Conservation (phyloP, 208 protist species). For the Herpetomonas muscarum region DNA sequence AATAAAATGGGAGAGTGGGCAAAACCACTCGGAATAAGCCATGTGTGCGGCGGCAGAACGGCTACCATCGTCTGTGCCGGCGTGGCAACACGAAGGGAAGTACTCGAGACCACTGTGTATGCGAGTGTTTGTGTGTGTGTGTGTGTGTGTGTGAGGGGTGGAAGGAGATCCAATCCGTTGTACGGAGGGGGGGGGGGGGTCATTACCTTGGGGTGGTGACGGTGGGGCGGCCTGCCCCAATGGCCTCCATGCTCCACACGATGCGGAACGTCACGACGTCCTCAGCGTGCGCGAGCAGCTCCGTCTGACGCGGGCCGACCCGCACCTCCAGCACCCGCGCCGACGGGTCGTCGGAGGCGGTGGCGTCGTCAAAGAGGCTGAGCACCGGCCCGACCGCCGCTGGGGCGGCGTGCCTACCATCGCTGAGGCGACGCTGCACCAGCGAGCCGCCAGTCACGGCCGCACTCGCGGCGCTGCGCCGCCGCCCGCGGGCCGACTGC, state of each 20-base stretch:
- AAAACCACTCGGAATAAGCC: conserved; percentile 7
- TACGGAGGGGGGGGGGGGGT: background rate
- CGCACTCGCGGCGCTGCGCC: background rate
- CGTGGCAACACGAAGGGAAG: too few species aligned
- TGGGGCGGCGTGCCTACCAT: background rate
- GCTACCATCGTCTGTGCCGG: too few species aligned
- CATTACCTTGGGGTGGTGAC: background rate
- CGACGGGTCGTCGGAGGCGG: background rate
- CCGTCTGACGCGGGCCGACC: conserved; percentile 18
- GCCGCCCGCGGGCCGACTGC: background rate
- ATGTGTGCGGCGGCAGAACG: background rate
- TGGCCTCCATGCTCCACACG: background rate
- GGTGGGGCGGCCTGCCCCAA: background rate
- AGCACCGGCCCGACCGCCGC: background rate
- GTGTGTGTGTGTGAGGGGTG: background rate
- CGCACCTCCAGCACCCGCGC: conserved; percentile 17
- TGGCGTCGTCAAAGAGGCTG: conserved; percentile 3
- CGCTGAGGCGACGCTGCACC: conserved; percentile 9
- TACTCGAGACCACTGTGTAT: background rate
- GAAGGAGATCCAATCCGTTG: background rate
- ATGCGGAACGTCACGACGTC: conserved; percentile 4
- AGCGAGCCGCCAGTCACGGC: background rate
- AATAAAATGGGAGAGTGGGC: background rate
- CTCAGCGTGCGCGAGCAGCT: conserved; percentile 16
- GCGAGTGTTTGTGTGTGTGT: background rate